Evolutionary conservation across 2,329 filamentous ascomycete genomes (phyloP).

Genomic region (Oidium heveae): DNA sequence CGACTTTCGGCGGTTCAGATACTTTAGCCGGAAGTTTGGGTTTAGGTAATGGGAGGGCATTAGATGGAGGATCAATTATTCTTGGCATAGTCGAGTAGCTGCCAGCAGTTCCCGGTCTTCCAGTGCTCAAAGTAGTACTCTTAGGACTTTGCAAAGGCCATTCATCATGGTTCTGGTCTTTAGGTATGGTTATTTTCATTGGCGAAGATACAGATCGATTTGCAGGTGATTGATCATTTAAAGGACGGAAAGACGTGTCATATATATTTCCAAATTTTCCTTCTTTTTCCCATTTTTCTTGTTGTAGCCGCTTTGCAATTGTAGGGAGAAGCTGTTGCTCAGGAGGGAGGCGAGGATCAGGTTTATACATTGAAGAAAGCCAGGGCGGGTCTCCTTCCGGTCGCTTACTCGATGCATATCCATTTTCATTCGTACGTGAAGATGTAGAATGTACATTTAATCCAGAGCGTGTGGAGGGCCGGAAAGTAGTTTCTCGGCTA

Average conservation of each 20-base stretch:
- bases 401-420: constrained; percentile 21
- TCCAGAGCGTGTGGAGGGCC: constrained; percentile 32
- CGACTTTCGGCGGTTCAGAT: constrained; percentile 26
- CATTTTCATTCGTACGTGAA: not conserved
- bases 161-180: constrained; percentile 18
- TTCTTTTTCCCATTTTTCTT: constrained; percentile 87
- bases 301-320: constrained; percentile 69
- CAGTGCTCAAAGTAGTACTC: constrained; percentile 22
- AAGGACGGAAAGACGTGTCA: constrained; percentile 63
- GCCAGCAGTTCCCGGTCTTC: constrained; percentile 19
- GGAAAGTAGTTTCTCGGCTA: constrained; percentile 15
- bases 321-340: constrained; percentile 92
- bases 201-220: constrained; percentile 6
- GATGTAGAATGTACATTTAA: not conserved
- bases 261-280: constrained; percentile 68
- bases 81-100: constrained; percentile 22
- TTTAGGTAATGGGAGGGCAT: constrained; percentile 7
- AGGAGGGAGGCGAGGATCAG: constrained; percentile 75
- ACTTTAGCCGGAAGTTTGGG: constrained; percentile 21
- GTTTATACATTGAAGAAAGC: constrained; percentile 86
- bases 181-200: constrained; percentile 11
- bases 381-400: constrained; percentile 92
- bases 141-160: constrained; percentile 31
- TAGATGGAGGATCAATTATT: constrained; percentile 17
- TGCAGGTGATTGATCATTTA: constrained; percentile 28